phyloP scores from a whole-genome alignment of 345 rosid species.

The Camelina neglecta region DNA sequence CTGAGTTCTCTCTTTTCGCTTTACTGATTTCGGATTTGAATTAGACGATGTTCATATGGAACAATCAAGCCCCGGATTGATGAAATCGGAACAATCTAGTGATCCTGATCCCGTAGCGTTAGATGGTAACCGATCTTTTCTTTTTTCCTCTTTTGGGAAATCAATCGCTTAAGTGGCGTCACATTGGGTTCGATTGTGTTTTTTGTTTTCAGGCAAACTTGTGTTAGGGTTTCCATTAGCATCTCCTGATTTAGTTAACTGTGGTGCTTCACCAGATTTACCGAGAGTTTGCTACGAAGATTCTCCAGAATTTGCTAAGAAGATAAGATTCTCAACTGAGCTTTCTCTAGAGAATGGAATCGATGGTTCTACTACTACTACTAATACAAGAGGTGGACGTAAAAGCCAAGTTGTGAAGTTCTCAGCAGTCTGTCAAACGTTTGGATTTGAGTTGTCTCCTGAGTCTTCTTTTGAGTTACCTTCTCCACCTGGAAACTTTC shows the following conservation, averaged over 20 bases:
- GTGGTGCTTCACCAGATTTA: slow-evolving; percentile 76
- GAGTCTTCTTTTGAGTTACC: slow-evolving; percentile 86
- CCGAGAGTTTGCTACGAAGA: slow-evolving; percentile 45
- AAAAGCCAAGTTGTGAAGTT: slow-evolving; percentile 64
- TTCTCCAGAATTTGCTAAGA: slow-evolving; percentile 54
- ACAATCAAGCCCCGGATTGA: slow-evolving; percentile 33
- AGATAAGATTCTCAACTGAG: slow-evolving; percentile 52
- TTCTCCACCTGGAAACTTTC: slow-evolving; percentile 41
- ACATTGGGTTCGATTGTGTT: slow-evolving; percentile 5
- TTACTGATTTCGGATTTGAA: slow-evolving; percentile 17
- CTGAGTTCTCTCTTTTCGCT: background rate
- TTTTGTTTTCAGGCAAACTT: slow-evolving; percentile 57
- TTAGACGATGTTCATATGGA: slow-evolving; percentile 38
- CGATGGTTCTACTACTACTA: slow-evolving; percentile 42
- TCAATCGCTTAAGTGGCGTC: background rate
- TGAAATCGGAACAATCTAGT: slow-evolving; percentile 10
- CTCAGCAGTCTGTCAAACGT: slow-evolving; percentile 66
- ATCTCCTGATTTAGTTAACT: slow-evolving; percentile 78
- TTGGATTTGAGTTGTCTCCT: slow-evolving; percentile 60
- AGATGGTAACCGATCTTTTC: slow-evolving; percentile 28
- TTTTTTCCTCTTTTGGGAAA: background rate
- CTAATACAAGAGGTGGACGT: slow-evolving; percentile 19
- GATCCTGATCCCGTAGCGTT: slow-evolving; percentile 35
- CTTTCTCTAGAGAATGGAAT: slow-evolving; percentile 85
- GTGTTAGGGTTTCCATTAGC: slow-evolving; percentile 64